Conservation (phyloP, 140 eudicot species). For the Erigeron philadelphicus region DNA sequence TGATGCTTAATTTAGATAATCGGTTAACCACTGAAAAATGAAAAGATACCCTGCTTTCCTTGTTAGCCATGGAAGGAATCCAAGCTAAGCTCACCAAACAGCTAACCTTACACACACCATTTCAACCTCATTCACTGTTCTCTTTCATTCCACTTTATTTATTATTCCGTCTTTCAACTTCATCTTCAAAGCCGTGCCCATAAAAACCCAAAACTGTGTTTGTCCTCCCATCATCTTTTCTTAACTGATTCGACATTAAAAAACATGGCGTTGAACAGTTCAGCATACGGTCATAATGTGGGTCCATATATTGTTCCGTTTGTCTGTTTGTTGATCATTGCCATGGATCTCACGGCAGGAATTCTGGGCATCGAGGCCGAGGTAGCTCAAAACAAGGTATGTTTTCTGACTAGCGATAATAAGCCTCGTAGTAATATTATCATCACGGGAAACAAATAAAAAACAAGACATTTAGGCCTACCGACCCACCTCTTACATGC, state of each 20-base stretch:
- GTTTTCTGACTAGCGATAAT: neutral
- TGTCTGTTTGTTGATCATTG: constrained; percentile 57
- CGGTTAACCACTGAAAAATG: constrained; percentile 7
- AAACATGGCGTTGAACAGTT: constrained; percentile 32
- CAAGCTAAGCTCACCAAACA: constrained; percentile 23
- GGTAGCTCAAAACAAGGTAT: constrained; percentile 78
- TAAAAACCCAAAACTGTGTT: constrained; percentile 14
- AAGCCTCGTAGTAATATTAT: neutral
- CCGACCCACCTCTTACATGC: too few species aligned
- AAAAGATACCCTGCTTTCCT: constrained; percentile 61
- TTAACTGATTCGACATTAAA: neutral
- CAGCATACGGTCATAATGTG: constrained; percentile 4
- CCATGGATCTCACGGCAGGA: constrained; percentile 67
- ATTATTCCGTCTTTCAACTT: constrained; percentile 36
- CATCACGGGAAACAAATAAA: too few species aligned
- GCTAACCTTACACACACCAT: constrained; percentile 30
- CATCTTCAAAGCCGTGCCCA: constrained; percentile 17
- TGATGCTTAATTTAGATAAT: neutral
- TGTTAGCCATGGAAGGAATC: constrained; percentile 74
- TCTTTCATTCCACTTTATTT: constrained; percentile 42
- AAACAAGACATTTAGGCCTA: too few species aligned
- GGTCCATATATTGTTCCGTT: constrained; percentile 34
- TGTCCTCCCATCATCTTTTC: constrained; percentile 16
- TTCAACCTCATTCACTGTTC: constrained; percentile 31
- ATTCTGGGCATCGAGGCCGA: constrained; percentile 84